Conservation (phyloP, 768 basidiomycete species). For the Pholiota molesta region DNA sequence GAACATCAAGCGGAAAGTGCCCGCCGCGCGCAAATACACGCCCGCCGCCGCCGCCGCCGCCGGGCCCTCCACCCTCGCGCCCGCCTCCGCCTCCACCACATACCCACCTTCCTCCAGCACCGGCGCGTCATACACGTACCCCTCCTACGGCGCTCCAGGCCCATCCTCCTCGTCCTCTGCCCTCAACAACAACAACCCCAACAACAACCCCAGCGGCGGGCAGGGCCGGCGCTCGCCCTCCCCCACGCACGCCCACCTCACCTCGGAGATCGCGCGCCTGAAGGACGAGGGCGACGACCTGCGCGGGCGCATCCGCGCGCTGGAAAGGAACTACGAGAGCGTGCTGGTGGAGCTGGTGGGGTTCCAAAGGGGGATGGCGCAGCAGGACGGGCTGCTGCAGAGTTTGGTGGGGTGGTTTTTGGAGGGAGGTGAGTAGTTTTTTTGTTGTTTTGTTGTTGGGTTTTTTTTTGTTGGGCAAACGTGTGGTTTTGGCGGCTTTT, state of each 20-base stretch:
- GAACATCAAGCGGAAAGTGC: slow-evolving; percentile 64
- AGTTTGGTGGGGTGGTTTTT: slow-evolving; percentile 81
- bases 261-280: slow-evolving; percentile 30
- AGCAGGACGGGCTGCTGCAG: slow-evolving; percentile 86
- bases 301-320: slow-evolving; percentile 32
- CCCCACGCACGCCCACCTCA: slow-evolving; percentile 14
- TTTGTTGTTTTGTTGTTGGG: background rate
- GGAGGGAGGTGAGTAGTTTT: slow-evolving; percentile 49
- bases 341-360: slow-evolving; percentile 40
- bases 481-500: background rate
- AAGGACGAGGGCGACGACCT: slow-evolving; percentile 37
- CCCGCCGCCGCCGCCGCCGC: slow-evolving; percentile 8
- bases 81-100: slow-evolving; percentile 26
- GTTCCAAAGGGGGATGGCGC: slow-evolving; percentile 52
- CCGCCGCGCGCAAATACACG: slow-evolving; percentile 42
- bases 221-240: slow-evolving; percentile 7
- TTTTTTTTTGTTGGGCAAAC: background rate
- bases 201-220: too few species aligned
- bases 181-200: background rate
- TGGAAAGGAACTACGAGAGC: slow-evolving; percentile 44
- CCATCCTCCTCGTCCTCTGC: slow-evolving; percentile 3
- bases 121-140: slow-evolving; percentile 9
- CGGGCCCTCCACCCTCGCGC: slow-evolving; percentile 23
- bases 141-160: too few species aligned
- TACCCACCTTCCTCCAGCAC: slow-evolving; percentile 12